Percentiles rank a stretch among this genome's conserved stretches.
Conservation (phyloP, 345 rosid species). For the Theobroma cacao region DNA sequence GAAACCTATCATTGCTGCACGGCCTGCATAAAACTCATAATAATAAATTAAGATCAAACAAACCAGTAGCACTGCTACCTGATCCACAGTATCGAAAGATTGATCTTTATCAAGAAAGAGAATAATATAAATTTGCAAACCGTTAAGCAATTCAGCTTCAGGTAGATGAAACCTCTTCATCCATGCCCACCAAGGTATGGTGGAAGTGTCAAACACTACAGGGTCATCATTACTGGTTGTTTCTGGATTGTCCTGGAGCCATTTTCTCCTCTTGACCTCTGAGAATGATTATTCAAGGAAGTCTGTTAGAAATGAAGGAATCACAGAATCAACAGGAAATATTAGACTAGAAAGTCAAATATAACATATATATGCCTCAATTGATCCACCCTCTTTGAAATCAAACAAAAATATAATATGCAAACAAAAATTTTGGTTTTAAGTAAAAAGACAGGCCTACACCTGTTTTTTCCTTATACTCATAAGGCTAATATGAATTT, state of each 20-base stretch:
- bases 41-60: background rate
- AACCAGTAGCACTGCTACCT: background rate
- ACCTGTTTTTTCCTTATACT: background rate
- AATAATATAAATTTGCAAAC: slow-evolving; percentile 23
- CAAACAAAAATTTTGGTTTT: background rate
- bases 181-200: slow-evolving; percentile 98
- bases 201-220: slow-evolving; percentile 79
- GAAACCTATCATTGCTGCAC: slow-evolving; percentile 97
- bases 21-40: slow-evolving; percentile 46
- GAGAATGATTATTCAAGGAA: slow-evolving; percentile 20
- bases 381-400: background rate
- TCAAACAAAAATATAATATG: background rate
- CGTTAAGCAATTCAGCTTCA: slow-evolving; percentile 87
- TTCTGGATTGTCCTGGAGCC: slow-evolving; percentile 79
- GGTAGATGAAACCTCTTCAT: slow-evolving; percentile 88
- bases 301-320: background rate
- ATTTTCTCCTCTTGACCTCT: slow-evolving; percentile 95
- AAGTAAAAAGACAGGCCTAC: background rate
- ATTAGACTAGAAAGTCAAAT: background rate
- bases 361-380: background rate
- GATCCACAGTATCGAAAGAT: background rate
- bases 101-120: background rate
- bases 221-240: slow-evolving; percentile 73
- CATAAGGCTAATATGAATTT: background rate
- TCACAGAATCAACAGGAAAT: background rate